phyloP scores from a whole-genome alignment of 495 filamentous ascomycete species.

The Podospora appendiculata region DNA sequence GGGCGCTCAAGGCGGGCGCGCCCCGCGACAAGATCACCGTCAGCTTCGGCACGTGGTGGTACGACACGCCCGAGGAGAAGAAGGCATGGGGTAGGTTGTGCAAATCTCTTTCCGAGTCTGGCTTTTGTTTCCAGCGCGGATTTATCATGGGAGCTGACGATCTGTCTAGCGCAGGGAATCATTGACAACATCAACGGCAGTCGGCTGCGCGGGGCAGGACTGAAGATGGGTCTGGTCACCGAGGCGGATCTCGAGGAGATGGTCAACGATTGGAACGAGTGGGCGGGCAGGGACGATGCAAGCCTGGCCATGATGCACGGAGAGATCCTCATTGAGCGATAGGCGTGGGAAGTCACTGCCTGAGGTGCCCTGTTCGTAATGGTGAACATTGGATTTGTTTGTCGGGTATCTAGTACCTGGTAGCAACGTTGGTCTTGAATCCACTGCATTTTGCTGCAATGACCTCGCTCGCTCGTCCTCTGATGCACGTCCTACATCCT shows the following conservation, averaged over 20 bases:
- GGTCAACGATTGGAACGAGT: constrained; percentile 34
- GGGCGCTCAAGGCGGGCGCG: constrained; percentile 33
- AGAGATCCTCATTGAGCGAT: constrained; percentile 12
- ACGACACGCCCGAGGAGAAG: constrained; percentile 26
- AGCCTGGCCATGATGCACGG: constrained; percentile 32
- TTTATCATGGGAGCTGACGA: constrained; percentile 4
- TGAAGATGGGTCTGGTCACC: constrained; percentile 22
- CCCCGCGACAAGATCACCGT: constrained; percentile 25
- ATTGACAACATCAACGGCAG: constrained; percentile 20
- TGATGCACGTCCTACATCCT: too few species aligned
- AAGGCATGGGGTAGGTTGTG: constrained; percentile 30
- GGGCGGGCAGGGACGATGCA: constrained; percentile 27
- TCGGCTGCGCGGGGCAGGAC: constrained; percentile 19
- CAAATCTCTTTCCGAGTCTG: not conserved
- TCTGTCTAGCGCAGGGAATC: constrained; percentile 28
- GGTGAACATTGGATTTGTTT: too few species aligned
- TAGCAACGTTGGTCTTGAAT: too few species aligned
- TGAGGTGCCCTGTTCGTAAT: too few species aligned
- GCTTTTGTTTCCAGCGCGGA: not conserved
- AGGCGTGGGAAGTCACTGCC: too few species aligned
- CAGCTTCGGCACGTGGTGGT: constrained; percentile 30
- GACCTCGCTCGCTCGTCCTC: too few species aligned
- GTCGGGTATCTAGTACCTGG: too few species aligned
- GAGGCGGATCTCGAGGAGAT: constrained; percentile 33
- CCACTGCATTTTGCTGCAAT: too few species aligned